These are phyloP conservation scores for Solanum hybrid DNA, from an alignment of 305 asterid species.

Conservation along the genomic window DNA sequence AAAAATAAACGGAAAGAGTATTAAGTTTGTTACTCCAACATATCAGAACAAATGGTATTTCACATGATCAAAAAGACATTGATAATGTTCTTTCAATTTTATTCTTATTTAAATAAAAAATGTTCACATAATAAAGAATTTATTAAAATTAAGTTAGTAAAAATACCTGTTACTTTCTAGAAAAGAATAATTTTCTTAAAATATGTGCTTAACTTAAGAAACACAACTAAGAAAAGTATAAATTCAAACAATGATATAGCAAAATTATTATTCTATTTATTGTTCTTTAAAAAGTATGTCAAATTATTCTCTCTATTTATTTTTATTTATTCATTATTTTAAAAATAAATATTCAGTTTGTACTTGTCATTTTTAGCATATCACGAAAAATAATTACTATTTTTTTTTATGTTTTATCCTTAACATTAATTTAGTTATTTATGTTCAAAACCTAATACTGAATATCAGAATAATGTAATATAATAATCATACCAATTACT, in stretches of 20 bases:
- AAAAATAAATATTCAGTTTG: too few relatives aligned
- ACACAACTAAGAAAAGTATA: neutral
- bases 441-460: neutral
- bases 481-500: too few relatives aligned
- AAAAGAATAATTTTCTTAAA: too few relatives aligned
- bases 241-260: too few relatives aligned
- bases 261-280: too few relatives aligned
- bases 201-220: too few relatives aligned
- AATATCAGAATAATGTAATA: too few relatives aligned
- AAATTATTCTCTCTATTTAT: neutral
- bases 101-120: too few relatives aligned
- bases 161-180: neutral
- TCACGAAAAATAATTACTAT: neutral
- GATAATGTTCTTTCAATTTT: neutral
- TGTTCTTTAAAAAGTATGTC: too few relatives aligned
- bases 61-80: neutral
- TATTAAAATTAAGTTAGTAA: neutral
- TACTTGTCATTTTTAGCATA: neutral
- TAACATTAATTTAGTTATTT: neutral
- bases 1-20: too few relatives aligned
- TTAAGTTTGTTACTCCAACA: neutral
- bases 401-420: neutral
- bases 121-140: neutral
- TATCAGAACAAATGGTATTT: neutral
- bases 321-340: too few relatives aligned